Evolutionary conservation across 1,139 yeast genomes (phyloP), one percentile per base, ranked within the genome.

Genomic region (Eremothecium gossypii): DNA sequence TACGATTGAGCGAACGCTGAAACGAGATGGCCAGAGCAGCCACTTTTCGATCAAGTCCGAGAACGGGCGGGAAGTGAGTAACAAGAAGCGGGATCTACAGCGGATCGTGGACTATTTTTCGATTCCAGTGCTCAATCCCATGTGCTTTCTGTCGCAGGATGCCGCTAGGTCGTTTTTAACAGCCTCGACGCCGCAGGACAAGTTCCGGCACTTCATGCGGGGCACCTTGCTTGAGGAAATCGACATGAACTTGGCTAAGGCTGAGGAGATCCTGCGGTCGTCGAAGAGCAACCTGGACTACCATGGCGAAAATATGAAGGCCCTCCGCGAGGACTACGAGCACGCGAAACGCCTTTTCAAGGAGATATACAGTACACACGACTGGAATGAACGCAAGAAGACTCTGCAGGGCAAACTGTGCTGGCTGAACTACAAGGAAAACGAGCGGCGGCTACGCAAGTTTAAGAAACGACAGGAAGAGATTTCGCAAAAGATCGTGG

Each of bases 121-220:
- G 36, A 80, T 91, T 38, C 79, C 87, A 2, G 81, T 91, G 14
- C 93, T 83, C 53, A 93, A 93, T 54, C 97, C 97, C 7, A 77
- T 93, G 74, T 86, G 95, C 2, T 84, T 93, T 53, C 68, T 93
- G 41, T 85, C 95, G 0, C 99, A 93, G 60, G 97, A 93, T 54
- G 84, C 82, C 47, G 98, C 99, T 1, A 74, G 96, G 50, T 84
- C 91, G 20, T 91, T 93, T 57, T 67, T 93, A 44, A 82, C 94
- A 0, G 76, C 79, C 26, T 77, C 91, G 3, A 72, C 83, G 2
- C 83, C 84, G 45, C 70, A 70, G 36, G 78, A 76, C 40, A 85
- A 87, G 60, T 89, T 78, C 60, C 71, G 70, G 20, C 80, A 76
- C 54, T 85, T 86, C 58, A 82, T 83, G 85, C 74, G 75, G 44